Base-by-base conservation (phyloP, 73 alveolate species). In the Urostyla sp. region DNA sequence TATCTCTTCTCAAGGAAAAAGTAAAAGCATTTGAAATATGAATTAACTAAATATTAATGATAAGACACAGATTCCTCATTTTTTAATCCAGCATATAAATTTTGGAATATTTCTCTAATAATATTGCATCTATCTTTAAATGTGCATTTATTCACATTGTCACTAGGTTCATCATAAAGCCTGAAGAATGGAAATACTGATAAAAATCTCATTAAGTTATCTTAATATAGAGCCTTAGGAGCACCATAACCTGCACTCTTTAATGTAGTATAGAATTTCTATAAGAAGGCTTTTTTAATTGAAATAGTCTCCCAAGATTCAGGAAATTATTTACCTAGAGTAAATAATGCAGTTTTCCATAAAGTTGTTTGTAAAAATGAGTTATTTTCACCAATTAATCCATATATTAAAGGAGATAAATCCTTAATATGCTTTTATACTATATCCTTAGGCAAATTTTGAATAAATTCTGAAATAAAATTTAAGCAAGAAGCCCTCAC, bases 221-320 rank as follows among this genome's bases (percentile, higher is more conserved):
- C 72, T n/a, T n/a, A n/a, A 76, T 85, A 85, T 8, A 85, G 85
- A 24, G 76, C 88, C 3, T 31, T 18, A 30, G 75, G 75, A 6
- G 93, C 85, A 24, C 93, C 93, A 51, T 56, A 85, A 15, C 75
- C 93, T 31, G 89, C 75, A 34, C 48, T 85, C 37, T 85, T 85
- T 16, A 85, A 37, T 40, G 82, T 23, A 61, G 72, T 85, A 50
- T 51, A 61, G 26, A 85, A 67, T 56, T 61, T 69, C 11, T 88
- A 89, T 5, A 85, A 38, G 20, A 85, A 43, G 26, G 32, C 80
- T 44, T 85, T 85, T 45, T 85, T 85, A 20, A 76, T 46, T 53
- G 51, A 57, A 6, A 76, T 43, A 28, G 59, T 43, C 34, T 56
- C 78, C 83, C 80, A 80, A 63, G 75, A 28, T 34, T 63, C 23